Percentiles rank a stretch among this genome's conserved stretches.
These are phyloP conservation scores for Mucor irregularis DNA, from an alignment of 371 early-diverging fungal genomes.

Conservation along the genomic window DNA sequence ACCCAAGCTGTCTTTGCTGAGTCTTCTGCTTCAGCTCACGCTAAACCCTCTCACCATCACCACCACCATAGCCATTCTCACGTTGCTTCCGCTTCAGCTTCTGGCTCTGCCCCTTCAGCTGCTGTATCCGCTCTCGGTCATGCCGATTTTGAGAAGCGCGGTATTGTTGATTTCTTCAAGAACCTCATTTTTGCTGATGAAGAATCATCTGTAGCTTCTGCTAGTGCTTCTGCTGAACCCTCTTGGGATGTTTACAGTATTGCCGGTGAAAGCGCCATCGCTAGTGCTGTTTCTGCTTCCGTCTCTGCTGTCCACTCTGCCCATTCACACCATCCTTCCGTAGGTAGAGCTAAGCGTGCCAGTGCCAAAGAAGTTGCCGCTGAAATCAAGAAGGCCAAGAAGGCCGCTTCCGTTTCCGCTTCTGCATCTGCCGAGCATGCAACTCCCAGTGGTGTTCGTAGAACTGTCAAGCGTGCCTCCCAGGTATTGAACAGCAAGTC, in stretches of 20 bases:
- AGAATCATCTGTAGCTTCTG: neutral
- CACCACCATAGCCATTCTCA: neutral
- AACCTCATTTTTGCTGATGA: neutral
- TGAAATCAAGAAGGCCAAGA: too few relatives aligned
- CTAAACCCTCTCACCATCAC: neutral
- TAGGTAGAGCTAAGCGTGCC: too few relatives aligned
- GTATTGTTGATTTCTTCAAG: neutral
- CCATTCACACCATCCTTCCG: too few relatives aligned
- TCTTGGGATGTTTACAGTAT: too few relatives aligned
- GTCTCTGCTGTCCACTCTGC: neutral
- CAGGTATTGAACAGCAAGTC: too few relatives aligned
- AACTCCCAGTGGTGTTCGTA: too few relatives aligned
- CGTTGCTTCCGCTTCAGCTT: constrained; percentile 5
- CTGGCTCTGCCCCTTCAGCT: constrained; percentile 1
- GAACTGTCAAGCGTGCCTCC: neutral
- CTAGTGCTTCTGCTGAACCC: constrained; percentile 4
- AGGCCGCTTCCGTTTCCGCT: too few relatives aligned
- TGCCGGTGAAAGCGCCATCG: neutral
- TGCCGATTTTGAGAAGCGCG: neutral
- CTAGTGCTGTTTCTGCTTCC: neutral
- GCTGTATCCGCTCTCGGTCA: neutral
- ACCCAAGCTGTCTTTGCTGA: constrained; percentile 17
- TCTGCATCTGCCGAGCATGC: neutral
- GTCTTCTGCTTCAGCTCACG: neutral
- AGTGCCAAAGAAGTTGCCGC: too few relatives aligned